Conservation (phyloP, 352 stramenopile genomes). For the Phytopythium chamaehyphon region DNA sequence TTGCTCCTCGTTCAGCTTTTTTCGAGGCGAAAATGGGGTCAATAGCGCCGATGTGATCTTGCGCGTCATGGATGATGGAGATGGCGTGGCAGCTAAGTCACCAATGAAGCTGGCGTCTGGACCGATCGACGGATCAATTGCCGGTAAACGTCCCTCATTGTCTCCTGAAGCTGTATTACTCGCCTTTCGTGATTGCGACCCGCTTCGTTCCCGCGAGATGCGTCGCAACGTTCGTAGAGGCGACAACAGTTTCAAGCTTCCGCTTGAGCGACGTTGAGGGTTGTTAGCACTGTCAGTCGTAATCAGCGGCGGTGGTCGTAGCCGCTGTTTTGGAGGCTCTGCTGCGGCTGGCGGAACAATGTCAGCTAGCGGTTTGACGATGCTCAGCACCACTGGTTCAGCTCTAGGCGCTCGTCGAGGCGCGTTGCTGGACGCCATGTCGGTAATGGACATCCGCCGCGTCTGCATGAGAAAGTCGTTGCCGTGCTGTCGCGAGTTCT, state of each 20-base stretch:
- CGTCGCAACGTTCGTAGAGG: neutral
- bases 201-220: neutral
- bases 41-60: conserved; percentile 4
- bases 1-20: neutral
- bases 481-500: conserved; percentile 72
- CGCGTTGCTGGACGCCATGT: conserved; percentile 15
- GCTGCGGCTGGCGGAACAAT: neutral
- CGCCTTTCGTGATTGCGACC: neutral
- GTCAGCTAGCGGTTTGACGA: conserved; percentile 5
- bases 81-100: too few species aligned
- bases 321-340: neutral
- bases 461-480: conserved; percentile 64
- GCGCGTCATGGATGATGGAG: neutral
- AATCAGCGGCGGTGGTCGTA: neutral
- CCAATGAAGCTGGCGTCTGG: neutral
- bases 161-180: neutral
- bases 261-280: neutral
- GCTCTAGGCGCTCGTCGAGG: neutral
- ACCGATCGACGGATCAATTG: neutral
- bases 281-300: too few species aligned
- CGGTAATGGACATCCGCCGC: conserved; percentile 50
- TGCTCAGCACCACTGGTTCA: conserved; percentile 1
- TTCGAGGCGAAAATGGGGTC: neutral
- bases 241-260: conserved; percentile 2
- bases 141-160: neutral